phyloP scores from a whole-genome alignment of 164 flowering plant genomes.

The Pachysandra terminalis region DNA sequence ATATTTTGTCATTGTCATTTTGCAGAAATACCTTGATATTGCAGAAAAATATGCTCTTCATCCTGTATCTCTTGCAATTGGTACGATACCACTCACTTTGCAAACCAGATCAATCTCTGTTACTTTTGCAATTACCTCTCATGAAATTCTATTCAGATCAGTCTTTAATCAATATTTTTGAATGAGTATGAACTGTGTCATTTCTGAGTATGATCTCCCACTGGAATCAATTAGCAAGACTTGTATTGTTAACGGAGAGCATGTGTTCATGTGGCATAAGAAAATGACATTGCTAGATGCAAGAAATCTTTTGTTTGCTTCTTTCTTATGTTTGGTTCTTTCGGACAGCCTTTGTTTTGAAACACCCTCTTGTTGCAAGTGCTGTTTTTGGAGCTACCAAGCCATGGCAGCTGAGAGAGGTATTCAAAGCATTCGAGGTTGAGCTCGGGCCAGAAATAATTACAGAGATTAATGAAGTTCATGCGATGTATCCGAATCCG shows the following conservation, averaged over 20 bases:
- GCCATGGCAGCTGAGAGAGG: constrained; percentile 64
- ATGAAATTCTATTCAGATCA: neutral
- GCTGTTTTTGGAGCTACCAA: constrained; percentile 77
- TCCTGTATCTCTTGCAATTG: constrained; percentile 74
- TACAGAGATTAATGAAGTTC: constrained; percentile 52
- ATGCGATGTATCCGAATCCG: constrained; percentile 64
- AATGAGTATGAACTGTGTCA: no score
- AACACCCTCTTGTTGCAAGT: constrained; percentile 74
- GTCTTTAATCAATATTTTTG: neutral
- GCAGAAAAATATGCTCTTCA: constrained; percentile 51
- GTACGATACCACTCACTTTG: constrained; percentile 25
- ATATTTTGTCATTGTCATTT: constrained; percentile 1
- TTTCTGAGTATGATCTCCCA: neutral
- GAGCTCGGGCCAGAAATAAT: constrained; percentile 47
- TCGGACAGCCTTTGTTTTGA: constrained; percentile 64
- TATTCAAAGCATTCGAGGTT: constrained; percentile 45
- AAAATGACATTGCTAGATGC: no score
- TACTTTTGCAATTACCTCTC: neutral
- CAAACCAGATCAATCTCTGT: neutral
- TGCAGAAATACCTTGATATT: constrained; percentile 56
- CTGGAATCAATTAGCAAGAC: neutral
- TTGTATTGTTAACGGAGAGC: neutral
- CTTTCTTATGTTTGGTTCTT: neutral
- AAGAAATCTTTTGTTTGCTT: neutral
- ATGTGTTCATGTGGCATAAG: neutral